phyloP scores from a whole-genome alignment of 129 eudicot genomes.

The Kitagawia praeruptora region DNA sequence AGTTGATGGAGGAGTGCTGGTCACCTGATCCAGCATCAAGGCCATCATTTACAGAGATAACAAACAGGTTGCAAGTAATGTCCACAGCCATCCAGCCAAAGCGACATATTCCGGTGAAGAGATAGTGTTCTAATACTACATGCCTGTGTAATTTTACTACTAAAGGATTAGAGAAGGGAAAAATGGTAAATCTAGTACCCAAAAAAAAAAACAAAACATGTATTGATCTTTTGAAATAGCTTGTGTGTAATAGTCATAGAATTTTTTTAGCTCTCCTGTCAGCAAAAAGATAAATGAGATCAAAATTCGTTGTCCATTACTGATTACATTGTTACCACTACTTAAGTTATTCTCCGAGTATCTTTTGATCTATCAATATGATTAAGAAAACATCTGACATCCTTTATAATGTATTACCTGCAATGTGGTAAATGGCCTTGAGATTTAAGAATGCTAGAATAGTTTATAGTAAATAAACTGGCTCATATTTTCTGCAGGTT shows the following conservation, averaged over 20 bases:
- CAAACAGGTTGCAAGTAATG: conserved; percentile 48
- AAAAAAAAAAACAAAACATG: neutral
- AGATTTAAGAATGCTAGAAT: neutral
- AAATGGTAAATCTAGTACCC: neutral
- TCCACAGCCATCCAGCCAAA: conserved; percentile 38
- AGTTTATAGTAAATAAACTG: neutral
- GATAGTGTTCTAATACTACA: conserved; percentile 20
- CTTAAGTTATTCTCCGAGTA: neutral
- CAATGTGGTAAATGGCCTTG: neutral
- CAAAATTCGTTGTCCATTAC: neutral
- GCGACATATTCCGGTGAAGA: conserved; percentile 28
- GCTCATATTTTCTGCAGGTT: neutral
- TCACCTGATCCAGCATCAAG: conserved; percentile 53
- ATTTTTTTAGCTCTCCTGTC: neutral
- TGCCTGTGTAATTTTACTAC: neutral
- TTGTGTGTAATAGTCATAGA: conserved; percentile 9
- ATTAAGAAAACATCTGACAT: neutral
- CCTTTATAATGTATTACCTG: neutral
- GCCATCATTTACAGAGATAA: conserved; percentile 64
- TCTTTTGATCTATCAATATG: neutral
- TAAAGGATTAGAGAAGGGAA: neutral
- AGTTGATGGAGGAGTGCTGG: conserved; percentile 84
- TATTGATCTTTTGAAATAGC: conserved; percentile 11
- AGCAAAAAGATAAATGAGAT: neutral
- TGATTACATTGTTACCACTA: neutral